These are phyloP conservation scores for Starmera pachycereana DNA, from an alignment of 805 yeast genomes.

Conservation along the genomic window DNA sequence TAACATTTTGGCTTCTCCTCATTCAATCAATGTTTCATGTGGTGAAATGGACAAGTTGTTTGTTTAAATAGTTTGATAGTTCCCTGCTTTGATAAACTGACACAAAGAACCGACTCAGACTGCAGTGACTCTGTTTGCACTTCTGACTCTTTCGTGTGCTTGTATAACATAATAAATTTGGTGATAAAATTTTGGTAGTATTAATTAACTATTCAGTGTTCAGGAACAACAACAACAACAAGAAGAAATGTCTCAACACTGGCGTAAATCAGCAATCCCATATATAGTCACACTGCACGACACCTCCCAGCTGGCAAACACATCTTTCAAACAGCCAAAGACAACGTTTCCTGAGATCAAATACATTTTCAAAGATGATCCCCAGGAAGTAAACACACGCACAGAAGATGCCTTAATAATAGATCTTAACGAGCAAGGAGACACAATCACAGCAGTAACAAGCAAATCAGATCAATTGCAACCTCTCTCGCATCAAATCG, in stretches of 20 bases:
- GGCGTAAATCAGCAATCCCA: conserved; percentile 15
- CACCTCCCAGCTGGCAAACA: conserved; percentile 1
- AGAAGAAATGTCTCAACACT: conserved; percentile 7
- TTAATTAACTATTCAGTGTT: no score
- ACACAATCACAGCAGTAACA: conserved; percentile 13
- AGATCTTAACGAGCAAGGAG: conserved; percentile 14
- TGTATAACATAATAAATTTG: no score
- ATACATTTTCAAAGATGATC: conserved; percentile 19
- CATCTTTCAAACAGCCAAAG: background rate
- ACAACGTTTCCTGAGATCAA: conserved; percentile 17
- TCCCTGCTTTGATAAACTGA: no score
- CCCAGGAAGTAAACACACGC: conserved; percentile 3
- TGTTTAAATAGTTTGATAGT: no score
- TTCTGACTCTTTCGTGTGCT: no score
- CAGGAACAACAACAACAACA: background rate
- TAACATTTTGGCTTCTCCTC: background rate
- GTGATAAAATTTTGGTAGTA: no score
- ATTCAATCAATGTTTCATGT: no score
- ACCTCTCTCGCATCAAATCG: no score
- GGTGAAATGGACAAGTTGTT: no score
- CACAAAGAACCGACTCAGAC: no score
- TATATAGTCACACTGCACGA: conserved; percentile 15
- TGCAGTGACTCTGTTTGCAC: no score
- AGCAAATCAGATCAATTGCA: conserved; percentile 5
- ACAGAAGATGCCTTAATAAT: conserved; percentile 15